Evolutionary conservation across 164 flowering plant species (phyloP).

Genomic region (Hamamelis virginiana): DNA sequence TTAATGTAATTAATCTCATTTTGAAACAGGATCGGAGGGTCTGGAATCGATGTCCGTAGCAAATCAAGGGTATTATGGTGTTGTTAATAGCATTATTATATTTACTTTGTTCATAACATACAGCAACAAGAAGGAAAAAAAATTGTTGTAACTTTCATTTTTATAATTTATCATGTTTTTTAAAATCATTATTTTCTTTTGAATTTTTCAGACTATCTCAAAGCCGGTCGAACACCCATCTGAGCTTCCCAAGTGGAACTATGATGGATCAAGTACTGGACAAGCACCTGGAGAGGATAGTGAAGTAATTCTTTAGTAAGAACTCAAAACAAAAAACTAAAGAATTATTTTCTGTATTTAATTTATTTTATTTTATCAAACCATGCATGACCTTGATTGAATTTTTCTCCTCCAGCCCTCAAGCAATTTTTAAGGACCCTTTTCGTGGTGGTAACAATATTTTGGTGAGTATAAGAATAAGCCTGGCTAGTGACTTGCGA

Average conservation of each 20-base stretch:
- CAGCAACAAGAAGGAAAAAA: no score
- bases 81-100: neutral
- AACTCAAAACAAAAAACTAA: neutral
- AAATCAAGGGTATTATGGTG: slow-evolving; percentile 53
- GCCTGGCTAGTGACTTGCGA: neutral
- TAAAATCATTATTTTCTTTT: neutral
- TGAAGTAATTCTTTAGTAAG: slow-evolving; percentile 98
- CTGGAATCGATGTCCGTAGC: slow-evolving; percentile 52
- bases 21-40: slow-evolving; percentile 53
- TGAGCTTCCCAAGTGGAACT: slow-evolving; percentile 98
- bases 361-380: slow-evolving; percentile 3
- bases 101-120: neutral
- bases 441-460: slow-evolving; percentile 96
- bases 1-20: neutral
- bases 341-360: neutral
- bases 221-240: slow-evolving; percentile 85
- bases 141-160: no score
- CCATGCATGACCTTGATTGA: neutral
- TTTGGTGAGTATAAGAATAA: slow-evolving; percentile 48
- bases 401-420: slow-evolving; percentile 58
- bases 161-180: no score
- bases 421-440: slow-evolving; percentile 95
- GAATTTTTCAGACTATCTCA: slow-evolving; percentile 60
- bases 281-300: slow-evolving; percentile 99
- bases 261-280: slow-evolving; percentile 99